Evolutionary conservation across 176 grass and related monocot species (phyloP).

Genomic region (Elymus sibiricus): DNA sequence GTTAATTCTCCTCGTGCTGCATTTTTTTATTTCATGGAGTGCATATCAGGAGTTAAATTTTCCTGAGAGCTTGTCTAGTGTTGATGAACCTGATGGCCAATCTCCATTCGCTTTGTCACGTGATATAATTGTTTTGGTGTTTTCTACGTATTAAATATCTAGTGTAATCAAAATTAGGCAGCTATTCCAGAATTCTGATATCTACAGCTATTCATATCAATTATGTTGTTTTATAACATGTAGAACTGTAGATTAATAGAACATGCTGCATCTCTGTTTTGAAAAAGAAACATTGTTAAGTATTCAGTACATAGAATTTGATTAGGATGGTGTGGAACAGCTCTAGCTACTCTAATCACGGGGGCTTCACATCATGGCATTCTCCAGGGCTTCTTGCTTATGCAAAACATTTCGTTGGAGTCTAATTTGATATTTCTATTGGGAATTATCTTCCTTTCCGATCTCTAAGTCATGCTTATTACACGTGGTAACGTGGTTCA

Average conservation of each 20-base stretch:
- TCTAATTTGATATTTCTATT: neutral
- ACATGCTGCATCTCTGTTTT: neutral
- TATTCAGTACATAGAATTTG: slow-evolving; percentile 7
- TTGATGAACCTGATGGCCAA: too few species aligned
- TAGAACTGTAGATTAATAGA: neutral
- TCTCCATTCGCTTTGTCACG: neutral
- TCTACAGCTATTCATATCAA: neutral
- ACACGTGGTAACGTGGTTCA: slow-evolving; percentile 12
- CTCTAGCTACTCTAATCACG: neutral
- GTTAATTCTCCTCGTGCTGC: neutral
- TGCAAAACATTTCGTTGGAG: neutral
- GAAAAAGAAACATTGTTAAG: neutral
- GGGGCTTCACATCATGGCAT: neutral
- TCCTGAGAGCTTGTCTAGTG: neutral
- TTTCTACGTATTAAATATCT: neutral
- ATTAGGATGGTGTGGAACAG: neutral
- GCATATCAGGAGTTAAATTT: neutral
- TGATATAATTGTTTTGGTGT: neutral
- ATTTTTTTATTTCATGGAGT: neutral
- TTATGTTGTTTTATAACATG: neutral
- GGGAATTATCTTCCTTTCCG: neutral
- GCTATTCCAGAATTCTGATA: neutral
- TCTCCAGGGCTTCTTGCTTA: neutral
- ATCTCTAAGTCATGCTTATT: slow-evolving; percentile 17
- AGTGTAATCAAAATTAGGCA: neutral